Conservation (phyloP, 2,329 filamentous ascomycete species). For the Rugonectria rugulosa region DNA sequence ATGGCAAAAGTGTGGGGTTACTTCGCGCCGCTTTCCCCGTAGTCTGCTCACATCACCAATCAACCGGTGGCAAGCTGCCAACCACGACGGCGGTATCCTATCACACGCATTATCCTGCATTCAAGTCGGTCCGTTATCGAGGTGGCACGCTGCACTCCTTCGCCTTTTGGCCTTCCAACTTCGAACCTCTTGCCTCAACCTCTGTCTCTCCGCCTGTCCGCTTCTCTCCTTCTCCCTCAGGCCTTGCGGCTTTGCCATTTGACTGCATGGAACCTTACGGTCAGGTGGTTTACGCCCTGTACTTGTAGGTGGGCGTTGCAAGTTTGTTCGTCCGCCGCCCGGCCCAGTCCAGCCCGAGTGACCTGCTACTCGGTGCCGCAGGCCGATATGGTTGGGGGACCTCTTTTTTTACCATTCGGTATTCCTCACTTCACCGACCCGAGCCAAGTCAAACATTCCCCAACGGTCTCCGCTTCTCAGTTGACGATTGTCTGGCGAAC, state of each 20-base stretch:
- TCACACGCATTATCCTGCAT: constrained; percentile 33
- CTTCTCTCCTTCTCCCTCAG: neutral
- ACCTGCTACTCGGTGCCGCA: constrained; percentile 6
- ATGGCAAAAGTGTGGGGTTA: constrained; percentile 36
- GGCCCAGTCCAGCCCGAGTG: neutral
- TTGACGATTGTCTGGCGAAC: constrained; percentile 12
- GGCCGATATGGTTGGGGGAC: constrained; percentile 3
- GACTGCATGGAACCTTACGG: neutral
- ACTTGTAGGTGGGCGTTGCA: neutral
- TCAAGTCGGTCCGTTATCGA: constrained; percentile 41
- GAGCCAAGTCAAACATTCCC: constrained; percentile 9
- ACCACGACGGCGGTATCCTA: constrained; percentile 41
- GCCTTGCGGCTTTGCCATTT: neutral
- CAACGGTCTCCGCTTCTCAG: constrained; percentile 13
- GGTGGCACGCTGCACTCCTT: constrained; percentile 1
- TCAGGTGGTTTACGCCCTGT: neutral
- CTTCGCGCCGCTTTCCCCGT: constrained; percentile 35
- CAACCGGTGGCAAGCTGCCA: constrained; percentile 30
- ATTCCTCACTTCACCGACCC: constrained; percentile 15
- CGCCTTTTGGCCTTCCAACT: neutral
- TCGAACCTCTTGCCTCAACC: neutral
- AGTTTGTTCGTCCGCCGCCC: neutral
- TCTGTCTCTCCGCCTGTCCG: constrained; percentile 13
- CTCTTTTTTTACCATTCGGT: constrained; percentile 6
- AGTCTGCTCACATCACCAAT: constrained; percentile 35